Percentiles rank a stretch among this genome's conserved stretches.
These are phyloP conservation scores for Euphorbia neoarborescens DNA, from an alignment of 441 rosid genomes.

Conservation along the genomic window DNA sequence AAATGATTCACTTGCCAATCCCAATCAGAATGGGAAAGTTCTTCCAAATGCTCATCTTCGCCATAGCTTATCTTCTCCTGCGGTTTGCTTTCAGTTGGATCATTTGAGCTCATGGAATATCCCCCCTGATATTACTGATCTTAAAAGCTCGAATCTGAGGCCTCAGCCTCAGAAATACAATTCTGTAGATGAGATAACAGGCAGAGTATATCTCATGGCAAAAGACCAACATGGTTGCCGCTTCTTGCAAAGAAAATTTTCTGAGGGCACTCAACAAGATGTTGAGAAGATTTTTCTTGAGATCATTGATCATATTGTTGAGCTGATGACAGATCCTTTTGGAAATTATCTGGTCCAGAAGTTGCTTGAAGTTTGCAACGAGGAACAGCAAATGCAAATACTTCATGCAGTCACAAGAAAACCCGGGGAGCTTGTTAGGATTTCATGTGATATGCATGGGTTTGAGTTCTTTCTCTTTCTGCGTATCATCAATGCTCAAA, in stretches of 20 bases:
- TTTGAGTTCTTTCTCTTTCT: conserved; percentile 26
- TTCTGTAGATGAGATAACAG: conserved; percentile 49
- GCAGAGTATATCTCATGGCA: conserved; percentile 57
- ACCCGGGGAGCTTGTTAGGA: conserved; percentile 50
- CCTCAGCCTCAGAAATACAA: conserved; percentile 42
- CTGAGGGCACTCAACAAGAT: conserved; percentile 55
- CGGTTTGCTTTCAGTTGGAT: conserved; percentile 32
- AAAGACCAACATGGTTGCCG: conserved; percentile 83
- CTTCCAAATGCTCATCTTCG: conserved; percentile 30
- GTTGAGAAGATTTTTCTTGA: conserved; percentile 57
- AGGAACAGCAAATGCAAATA: conserved; percentile 55
- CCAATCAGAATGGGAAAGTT: conserved; percentile 34
- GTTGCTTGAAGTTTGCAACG: conserved; percentile 72
- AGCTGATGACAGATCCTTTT: conserved; percentile 75
- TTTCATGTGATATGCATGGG: conserved; percentile 88
- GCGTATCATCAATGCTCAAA: background rate
- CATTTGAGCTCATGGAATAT: conserved; percentile 33
- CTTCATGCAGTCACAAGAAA: conserved; percentile 49
- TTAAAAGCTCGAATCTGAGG: conserved; percentile 33
- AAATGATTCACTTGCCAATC: conserved; percentile 32
- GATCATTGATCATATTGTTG: conserved; percentile 60
- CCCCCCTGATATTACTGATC: conserved; percentile 23
- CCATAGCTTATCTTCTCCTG: conserved; percentile 28
- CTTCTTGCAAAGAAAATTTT: conserved; percentile 58
- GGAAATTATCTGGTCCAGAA: conserved; percentile 78